Base-by-base conservation (phyloP, 495 filamentous ascomycete species). In the Alectoria sarmentosa region DNA sequence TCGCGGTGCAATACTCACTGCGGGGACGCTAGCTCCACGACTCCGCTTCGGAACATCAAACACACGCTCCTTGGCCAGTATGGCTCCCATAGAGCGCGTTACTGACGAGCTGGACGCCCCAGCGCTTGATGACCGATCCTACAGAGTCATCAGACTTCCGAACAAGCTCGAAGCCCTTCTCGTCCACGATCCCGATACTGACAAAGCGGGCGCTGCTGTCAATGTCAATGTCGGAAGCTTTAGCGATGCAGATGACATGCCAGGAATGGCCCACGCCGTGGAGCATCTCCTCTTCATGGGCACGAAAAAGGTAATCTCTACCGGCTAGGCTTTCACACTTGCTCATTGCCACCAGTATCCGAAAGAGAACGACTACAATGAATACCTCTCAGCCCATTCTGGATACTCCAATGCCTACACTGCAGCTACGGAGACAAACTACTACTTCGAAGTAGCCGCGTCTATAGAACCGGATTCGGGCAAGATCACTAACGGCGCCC, bases 241-340 rank as follows among this genome's bases (percentile, higher is more conserved):
- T 76, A 94, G 90, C 71, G 94, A 99, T 71, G 82, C 85, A 67
- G 85, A 89, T 72, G 88, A 91, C 69, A 88, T 98, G 84, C 91
- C 91, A n/a, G 95, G 92, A 38, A 90, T 91, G 82, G 90, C 89
- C 15, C 92, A 96, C 77, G 90, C 90, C 1, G 88, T 96, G 48
- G 92, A 96, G 74, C 86, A 97, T 83, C 78, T 97, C 70, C 78
- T 98, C 13, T 99, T 99, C 79, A 98, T 99, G 95, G 94, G 94
- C 48, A 99, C 94, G 14, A 85, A 96, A 76, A 98, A 98, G 82
- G 88, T 90, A 75, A 64, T 76, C 72, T 36, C 54, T 58, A 32
- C 13, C 13, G 7, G 41, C 3, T 23, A 32, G 14, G 30, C 21
- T 28, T 44, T 30, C 10, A 37, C 2, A 1, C 2, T 48, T 28